phyloP scores from a whole-genome alignment of 768 basidiomycete genomes.

The Filobasidium floriforme region DNA sequence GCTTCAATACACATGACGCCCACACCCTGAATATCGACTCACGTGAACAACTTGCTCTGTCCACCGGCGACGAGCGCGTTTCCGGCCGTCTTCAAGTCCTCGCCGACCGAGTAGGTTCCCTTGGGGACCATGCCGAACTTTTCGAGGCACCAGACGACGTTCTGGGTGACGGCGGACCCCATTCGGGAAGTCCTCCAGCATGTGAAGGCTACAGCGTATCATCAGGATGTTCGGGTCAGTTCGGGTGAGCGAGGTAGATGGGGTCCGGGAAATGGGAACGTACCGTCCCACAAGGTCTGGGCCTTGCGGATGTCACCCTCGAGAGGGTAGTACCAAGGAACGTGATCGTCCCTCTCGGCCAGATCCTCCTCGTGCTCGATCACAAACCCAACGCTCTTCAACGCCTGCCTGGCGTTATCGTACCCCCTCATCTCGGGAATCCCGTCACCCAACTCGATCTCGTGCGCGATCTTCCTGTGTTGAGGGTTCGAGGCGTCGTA shows the following conservation, averaged over 20 bases:
- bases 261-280: slow-evolving; percentile 19
- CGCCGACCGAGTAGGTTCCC: slow-evolving; percentile 83
- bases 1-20: too few relatives aligned
- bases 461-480: slow-evolving; percentile 85
- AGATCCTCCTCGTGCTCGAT: slow-evolving; percentile 90
- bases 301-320: slow-evolving; percentile 88
- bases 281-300: slow-evolving; percentile 82
- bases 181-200: slow-evolving; percentile 78
- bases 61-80: slow-evolving; percentile 75
- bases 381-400: slow-evolving; percentile 74
- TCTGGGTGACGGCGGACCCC: slow-evolving; percentile 76
- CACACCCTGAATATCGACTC: too few relatives aligned
- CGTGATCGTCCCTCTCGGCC: slow-evolving; percentile 57
- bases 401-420: slow-evolving; percentile 61
- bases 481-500: slow-evolving; percentile 74
- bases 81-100: slow-evolving; percentile 75
- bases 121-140: slow-evolving; percentile 72
- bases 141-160: slow-evolving; percentile 68
- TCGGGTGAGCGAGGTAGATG: neutral
- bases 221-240: neutral
- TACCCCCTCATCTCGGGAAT: slow-evolving; percentile 94
- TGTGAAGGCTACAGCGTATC: slow-evolving; percentile 35
- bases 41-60: slow-evolving; percentile 57
- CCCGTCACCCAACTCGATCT: slow-evolving; percentile 87
- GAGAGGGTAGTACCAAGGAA: slow-evolving; percentile 91